phyloP scores from a whole-genome alignment of 805 yeast species.

The Wickerhamiella siamensis region DNA sequence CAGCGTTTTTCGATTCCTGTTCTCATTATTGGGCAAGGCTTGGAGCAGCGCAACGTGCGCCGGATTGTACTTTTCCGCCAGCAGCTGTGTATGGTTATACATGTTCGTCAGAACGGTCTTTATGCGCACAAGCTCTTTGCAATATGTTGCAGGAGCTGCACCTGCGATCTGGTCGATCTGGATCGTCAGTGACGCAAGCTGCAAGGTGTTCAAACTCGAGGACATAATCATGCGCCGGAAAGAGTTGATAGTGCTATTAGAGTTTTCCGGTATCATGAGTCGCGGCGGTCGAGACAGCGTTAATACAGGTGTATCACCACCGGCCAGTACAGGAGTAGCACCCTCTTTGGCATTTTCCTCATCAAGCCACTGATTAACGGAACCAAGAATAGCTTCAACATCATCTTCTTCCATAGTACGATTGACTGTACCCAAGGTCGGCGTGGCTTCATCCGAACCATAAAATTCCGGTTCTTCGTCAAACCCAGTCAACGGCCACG shows the following conservation, averaged over 20 bases:
- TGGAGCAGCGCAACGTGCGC: constrained; percentile 1
- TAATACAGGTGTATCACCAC: constrained; percentile 1
- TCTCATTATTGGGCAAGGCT: constrained; percentile 2
- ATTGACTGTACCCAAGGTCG: constrained; percentile 7
- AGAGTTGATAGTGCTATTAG: constrained; percentile 9
- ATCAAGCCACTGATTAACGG: not conserved
- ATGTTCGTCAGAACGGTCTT: constrained; percentile 10
- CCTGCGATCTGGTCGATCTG: constrained; percentile 20
- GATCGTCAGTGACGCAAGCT: constrained; percentile 22
- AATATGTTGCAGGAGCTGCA: not conserved
- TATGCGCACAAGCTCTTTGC: constrained; percentile 8
- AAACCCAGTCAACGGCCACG: not conserved
- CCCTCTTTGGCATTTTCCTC: not conserved
- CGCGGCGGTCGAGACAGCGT: constrained; percentile 3
- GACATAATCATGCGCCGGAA: constrained; percentile 17
- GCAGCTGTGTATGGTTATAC: constrained; percentile 8
- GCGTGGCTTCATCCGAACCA: constrained; percentile 13
- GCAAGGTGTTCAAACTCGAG: constrained; percentile 20
- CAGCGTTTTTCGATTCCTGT: constrained; percentile 2
- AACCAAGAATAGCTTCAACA: constrained; percentile 2
- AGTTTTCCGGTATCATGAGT: constrained; percentile 6
- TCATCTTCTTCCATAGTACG: constrained; percentile 8
- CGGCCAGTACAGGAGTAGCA: not conserved
- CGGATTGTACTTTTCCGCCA: constrained; percentile 5
- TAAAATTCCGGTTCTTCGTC: not conserved